These are phyloP conservation scores for Xylaria multiplex DNA, from an alignment of 2,329 filamentous ascomycete genomes.

Conservation along the genomic window DNA sequence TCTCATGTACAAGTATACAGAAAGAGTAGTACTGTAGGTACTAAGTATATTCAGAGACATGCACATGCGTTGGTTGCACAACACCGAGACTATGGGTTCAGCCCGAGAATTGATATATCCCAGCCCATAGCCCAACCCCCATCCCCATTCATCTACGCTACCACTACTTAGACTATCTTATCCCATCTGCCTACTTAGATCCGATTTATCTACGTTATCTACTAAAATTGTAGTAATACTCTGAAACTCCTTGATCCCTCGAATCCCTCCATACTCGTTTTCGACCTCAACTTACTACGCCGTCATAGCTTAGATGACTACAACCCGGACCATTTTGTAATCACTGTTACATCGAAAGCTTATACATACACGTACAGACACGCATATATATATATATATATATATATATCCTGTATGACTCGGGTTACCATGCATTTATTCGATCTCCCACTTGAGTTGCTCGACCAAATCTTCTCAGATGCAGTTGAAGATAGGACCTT, in stretches of 20 bases:
- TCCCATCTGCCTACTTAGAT: background rate
- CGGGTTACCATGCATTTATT: conserved; percentile 29
- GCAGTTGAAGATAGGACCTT: conserved; percentile 38
- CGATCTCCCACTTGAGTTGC: conserved; percentile 38
- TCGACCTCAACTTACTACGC: conserved; percentile 24
- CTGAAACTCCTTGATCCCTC: background rate
- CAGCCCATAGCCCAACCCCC: conserved; percentile 5
- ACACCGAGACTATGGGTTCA: conserved; percentile 22
- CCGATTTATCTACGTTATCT: background rate
- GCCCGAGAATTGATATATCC: conserved; percentile 29
- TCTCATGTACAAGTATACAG: too few species aligned
- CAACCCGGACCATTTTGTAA: conserved; percentile 6
- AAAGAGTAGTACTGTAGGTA: too few species aligned
- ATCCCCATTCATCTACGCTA: conserved; percentile 9
- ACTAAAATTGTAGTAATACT: background rate
- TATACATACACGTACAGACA: conserved; percentile 13
- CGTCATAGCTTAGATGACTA: conserved; percentile 11
- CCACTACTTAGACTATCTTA: background rate
- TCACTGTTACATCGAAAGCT: conserved; percentile 1
- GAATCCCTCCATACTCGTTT: conserved; percentile 10
- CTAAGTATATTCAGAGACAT: background rate
- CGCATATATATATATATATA: conserved; percentile 17
- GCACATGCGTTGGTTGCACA: conserved; percentile 20
- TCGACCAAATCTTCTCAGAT: conserved; percentile 38
- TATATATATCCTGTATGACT: background rate